A percentile compares a stretch with the other conserved stretches of the same genome.
Evolutionary conservation across 768 basidiomycete genomes (phyloP).

Genomic region (Tephrocybe rancida): DNA sequence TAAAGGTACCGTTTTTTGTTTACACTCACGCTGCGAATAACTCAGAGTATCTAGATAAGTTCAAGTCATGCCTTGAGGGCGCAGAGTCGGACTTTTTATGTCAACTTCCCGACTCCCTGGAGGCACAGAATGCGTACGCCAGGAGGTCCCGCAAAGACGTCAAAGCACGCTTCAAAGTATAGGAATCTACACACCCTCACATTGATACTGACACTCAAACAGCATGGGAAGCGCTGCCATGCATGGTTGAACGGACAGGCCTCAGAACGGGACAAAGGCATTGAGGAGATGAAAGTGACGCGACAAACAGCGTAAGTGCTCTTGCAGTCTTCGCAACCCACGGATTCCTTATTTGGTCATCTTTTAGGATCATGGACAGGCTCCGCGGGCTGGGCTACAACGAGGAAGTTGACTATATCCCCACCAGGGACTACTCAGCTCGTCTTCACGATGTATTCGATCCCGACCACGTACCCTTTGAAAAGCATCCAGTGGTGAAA

Average conservation of each 20-base stretch:
- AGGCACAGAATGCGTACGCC: constrained; percentile 11
- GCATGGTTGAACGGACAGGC: constrained; percentile 6
- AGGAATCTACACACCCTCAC: not conserved
- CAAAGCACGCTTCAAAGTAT: constrained; percentile 14
- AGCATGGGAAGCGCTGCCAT: constrained; percentile 11
- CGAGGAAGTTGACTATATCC: constrained; percentile 12
- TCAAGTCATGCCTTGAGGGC: constrained; percentile 16
- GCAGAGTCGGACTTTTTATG: constrained; percentile 21
- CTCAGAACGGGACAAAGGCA: constrained; percentile 9
- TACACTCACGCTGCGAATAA: not conserved
- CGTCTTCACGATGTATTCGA: not conserved
- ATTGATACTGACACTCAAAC: not conserved
- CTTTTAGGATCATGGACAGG: constrained; percentile 12
- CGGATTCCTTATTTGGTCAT: not conserved
- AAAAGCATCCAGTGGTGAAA: constrained; percentile 20
- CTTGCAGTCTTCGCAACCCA: not conserved
- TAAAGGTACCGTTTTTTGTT: constrained; percentile 15
- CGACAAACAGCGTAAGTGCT: constrained; percentile 14
- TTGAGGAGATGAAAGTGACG: constrained; percentile 14
- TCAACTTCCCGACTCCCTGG: constrained; percentile 10
- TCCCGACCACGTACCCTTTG: constrained; percentile 6
- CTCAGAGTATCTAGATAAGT: constrained; percentile 1
- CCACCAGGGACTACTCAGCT: constrained; percentile 8
- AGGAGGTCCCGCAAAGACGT: constrained; percentile 3
- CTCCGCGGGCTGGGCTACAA: constrained; percentile 16